phyloP scores from a whole-genome alignment of 140 eudicot genomes.

The Senecio squalidus region DNA sequence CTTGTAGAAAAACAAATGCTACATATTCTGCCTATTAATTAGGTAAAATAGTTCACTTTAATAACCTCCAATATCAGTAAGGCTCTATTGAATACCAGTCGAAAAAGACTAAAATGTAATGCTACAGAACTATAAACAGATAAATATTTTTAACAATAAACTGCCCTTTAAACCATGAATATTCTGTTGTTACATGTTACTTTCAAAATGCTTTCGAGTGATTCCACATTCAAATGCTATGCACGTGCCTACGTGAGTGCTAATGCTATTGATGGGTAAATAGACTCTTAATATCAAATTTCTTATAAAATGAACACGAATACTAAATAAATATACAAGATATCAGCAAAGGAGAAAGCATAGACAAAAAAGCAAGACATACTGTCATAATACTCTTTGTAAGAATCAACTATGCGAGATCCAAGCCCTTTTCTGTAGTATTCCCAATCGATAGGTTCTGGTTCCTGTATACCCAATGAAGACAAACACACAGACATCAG shows the following conservation, averaged over 20 bases:
- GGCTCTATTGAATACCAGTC: not conserved
- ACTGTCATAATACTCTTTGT: conserved; percentile 90
- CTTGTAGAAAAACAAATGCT: not conserved
- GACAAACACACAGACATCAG: not conserved
- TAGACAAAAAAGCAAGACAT: conserved; percentile 18
- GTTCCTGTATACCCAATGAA: conserved; percentile 50
- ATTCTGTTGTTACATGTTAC: no score
- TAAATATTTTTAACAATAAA: no score
- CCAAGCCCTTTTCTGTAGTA: conserved; percentile 96
- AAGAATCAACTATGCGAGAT: conserved; percentile 88
- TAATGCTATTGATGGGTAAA: no score
- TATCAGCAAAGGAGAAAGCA: not conserved
- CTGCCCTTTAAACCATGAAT: no score
- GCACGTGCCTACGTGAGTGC: no score
- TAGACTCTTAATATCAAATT: no score
- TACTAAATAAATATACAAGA: not conserved
- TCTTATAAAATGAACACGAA: not conserved
- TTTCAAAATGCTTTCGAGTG: no score
- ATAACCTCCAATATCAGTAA: not conserved
- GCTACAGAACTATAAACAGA: not conserved
- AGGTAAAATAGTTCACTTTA: not conserved
- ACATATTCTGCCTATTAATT: not conserved
- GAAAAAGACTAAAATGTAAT: not conserved
- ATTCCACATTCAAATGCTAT: no score
- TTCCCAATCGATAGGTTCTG: conserved; percentile 95